These are phyloP conservation scores for Chalciporus chontae DNA, from an alignment of 768 basidiomycete genomes.

Conservation along the genomic window DNA sequence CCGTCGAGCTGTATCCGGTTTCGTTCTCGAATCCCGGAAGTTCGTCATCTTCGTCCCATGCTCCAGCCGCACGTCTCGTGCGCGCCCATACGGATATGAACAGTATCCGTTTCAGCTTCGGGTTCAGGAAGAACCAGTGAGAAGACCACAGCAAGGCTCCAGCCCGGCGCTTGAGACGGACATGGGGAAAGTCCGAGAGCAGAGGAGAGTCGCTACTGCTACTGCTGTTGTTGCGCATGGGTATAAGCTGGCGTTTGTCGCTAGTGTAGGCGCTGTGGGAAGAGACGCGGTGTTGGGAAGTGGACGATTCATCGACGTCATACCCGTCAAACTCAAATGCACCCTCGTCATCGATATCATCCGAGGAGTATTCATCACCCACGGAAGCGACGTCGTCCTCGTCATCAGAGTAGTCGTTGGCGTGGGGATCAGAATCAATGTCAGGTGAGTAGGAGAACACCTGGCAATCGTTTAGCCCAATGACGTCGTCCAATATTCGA, in stretches of 20 bases:
- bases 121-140: slow-evolving; percentile 96
- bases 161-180: slow-evolving; percentile 51
- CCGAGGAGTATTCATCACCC: slow-evolving; percentile 67
- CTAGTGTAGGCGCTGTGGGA: slow-evolving; percentile 2
- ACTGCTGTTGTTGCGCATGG: slow-evolving; percentile 32
- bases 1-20: slow-evolving; percentile 31
- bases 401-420: slow-evolving; percentile 74
- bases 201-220: slow-evolving; percentile 32
- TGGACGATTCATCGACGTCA: slow-evolving; percentile 54
- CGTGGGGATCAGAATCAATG: slow-evolving; percentile 92
- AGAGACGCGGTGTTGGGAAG: slow-evolving; percentile 12
- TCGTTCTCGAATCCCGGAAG: slow-evolving; percentile 34
- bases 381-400: slow-evolving; percentile 69
- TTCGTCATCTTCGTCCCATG: slow-evolving; percentile 48
- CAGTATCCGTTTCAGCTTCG: slow-evolving; percentile 86
- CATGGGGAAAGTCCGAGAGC: slow-evolving; percentile 40
- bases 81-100: slow-evolving; percentile 93
- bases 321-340: slow-evolving; percentile 81
- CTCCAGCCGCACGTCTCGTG: slow-evolving; percentile 54
- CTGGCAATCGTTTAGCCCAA: slow-evolving; percentile 88
- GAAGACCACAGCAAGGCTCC: slow-evolving; percentile 93
- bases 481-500: slow-evolving; percentile 83
- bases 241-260: slow-evolving; percentile 9
- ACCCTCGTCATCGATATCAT: slow-evolving; percentile 69
- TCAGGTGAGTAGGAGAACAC: slow-evolving; percentile 94